These are phyloP conservation scores for Entomortierella lignicola DNA, from an alignment of 192 early-diverging fungal genomes.

Conservation along the genomic window DNA sequence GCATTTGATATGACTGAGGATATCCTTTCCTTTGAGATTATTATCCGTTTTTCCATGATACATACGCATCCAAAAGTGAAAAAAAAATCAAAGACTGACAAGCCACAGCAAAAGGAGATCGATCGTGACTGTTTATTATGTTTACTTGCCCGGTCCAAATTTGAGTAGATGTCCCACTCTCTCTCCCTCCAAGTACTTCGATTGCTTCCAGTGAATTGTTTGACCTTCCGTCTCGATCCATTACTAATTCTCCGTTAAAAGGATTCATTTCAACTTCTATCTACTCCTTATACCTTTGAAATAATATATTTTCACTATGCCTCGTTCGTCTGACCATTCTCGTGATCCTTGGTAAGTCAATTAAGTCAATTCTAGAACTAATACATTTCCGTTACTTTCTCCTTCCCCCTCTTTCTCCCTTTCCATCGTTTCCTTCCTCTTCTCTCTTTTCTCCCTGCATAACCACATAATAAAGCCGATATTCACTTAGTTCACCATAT, in stretches of 20 bases:
- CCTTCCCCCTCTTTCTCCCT: not conserved
- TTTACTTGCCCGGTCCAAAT: too few species aligned
- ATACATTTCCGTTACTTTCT: not conserved
- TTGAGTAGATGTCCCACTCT: not conserved
- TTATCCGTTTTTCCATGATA: too few species aligned
- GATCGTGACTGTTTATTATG: too few species aligned
- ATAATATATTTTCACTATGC: constrained; percentile 51
- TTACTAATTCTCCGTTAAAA: not conserved
- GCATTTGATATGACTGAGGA: too few species aligned
- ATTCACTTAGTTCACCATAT: not conserved
- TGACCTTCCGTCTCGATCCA: constrained; percentile 7
- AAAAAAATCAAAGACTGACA: too few species aligned
- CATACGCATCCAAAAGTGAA: too few species aligned
- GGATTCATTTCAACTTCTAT: not conserved
- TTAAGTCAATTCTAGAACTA: not conserved
- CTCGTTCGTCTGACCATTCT: constrained; percentile 63
- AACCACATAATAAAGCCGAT: too few species aligned
- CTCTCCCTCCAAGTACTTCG: too few species aligned
- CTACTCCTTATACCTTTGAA: not conserved
- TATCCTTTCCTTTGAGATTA: too few species aligned
- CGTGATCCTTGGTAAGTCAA: constrained; percentile 66
- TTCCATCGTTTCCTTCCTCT: not conserved
- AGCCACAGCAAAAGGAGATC: too few species aligned
- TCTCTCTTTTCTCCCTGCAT: not conserved
- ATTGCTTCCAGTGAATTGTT: not conserved